Percentiles rank a stretch among this genome's conserved stretches.
Evolutionary conservation across 2,329 filamentous ascomycete genomes (phyloP).

Genomic region (Botryotinia narcissicola): DNA sequence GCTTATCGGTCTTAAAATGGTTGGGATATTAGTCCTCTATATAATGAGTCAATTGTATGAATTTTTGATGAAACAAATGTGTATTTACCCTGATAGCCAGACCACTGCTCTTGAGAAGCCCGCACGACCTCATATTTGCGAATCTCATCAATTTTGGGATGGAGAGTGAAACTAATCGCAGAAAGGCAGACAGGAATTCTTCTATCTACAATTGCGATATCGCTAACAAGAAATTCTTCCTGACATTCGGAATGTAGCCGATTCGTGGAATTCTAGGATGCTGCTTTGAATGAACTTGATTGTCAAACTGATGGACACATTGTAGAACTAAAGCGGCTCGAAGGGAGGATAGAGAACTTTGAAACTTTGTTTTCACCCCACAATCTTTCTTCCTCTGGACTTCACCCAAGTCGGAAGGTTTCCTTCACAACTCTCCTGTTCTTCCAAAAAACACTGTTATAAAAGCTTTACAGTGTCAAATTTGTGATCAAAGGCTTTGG

Average conservation of each 20-base stretch:
- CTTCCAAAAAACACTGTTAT: background rate
- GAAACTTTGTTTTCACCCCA: background rate
- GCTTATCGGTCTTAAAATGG: constrained; percentile 25
- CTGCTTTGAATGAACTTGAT: background rate
- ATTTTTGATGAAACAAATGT: constrained; percentile 26
- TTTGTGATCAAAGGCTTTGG: background rate
- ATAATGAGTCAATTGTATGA: constrained; percentile 26
- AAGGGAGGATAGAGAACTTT: background rate
- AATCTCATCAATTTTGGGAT: constrained; percentile 1
- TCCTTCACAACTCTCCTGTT: background rate
- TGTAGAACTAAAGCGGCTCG: constrained; percentile 9
- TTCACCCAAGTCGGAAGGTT: background rate
- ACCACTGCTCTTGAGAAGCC: constrained; percentile 37
- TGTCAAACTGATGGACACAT: background rate
- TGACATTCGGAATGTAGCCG: constrained; percentile 7
- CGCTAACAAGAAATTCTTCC: constrained; percentile 11
- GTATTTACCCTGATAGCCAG: constrained; percentile 36
- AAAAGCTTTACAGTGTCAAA: background rate
- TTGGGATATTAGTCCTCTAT: constrained; percentile 25
- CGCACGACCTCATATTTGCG: constrained; percentile 32
- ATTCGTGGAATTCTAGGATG: background rate
- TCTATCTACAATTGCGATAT: constrained; percentile 19
- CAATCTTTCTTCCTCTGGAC: background rate
- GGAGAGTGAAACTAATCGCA: background rate
- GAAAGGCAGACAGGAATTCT: constrained; percentile 11